Percentiles rank a stretch among this genome's conserved stretches.
These are phyloP conservation scores for Arabidopsis hybrid DNA, from an alignment of 441 rosid species.

Conservation along the genomic window DNA sequence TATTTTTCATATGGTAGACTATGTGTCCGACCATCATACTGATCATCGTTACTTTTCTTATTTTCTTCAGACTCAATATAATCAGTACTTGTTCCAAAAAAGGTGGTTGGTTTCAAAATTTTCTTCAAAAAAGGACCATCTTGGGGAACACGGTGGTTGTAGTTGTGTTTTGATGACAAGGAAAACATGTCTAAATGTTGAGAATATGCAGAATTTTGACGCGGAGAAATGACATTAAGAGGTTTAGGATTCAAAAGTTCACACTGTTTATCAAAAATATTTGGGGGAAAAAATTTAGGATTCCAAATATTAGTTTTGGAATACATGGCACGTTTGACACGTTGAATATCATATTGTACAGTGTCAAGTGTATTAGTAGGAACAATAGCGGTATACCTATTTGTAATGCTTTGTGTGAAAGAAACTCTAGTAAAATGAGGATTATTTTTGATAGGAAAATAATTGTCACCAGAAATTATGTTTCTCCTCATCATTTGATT, in stretches of 20 bases:
- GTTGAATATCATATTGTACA: constrained; percentile 11
- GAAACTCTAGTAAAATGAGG: constrained; percentile 19
- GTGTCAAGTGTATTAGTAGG: constrained; percentile 21
- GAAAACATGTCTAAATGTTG: constrained; percentile 22
- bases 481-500: neutral
- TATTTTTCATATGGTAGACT: constrained; percentile 32
- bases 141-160: constrained; percentile 11
- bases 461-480: neutral
- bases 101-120: neutral
- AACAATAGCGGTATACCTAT: constrained; percentile 17
- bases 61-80: neutral
- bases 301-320: neutral
- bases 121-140: neutral
- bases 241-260: neutral
- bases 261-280: neutral
- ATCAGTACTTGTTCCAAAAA: neutral
- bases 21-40: constrained; percentile 35
- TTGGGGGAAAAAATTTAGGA: neutral
- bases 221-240: neutral
- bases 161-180: constrained; percentile 3
- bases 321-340: neutral
- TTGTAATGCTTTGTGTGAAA: constrained; percentile 33
- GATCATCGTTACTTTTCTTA: neutral
- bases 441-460: constrained; percentile 9
- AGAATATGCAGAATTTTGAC: neutral